A percentile compares a stretch with the other conserved stretches of the same genome.
phyloP scores from a whole-genome alignment of 768 basidiomycete species.

The Suillus tomentosus region DNA sequence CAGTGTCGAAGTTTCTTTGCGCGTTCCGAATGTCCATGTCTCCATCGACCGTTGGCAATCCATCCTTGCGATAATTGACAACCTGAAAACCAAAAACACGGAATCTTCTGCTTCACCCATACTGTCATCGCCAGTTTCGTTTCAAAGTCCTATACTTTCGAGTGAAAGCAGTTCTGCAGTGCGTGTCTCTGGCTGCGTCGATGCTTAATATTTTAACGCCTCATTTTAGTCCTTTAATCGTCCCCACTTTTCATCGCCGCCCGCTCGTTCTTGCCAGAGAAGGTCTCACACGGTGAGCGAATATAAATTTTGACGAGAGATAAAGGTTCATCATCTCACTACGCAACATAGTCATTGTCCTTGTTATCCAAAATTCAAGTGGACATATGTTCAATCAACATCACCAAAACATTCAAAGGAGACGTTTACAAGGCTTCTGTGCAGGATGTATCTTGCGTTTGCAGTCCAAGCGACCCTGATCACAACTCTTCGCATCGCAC shows the following conservation, averaged over 20 bases:
- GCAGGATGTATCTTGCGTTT: slow-evolving; percentile 40
- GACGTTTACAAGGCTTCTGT: slow-evolving; percentile 47
- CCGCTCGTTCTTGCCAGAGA: slow-evolving; percentile 21
- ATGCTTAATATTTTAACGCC: slow-evolving; percentile 6
- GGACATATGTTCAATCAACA: slow-evolving; percentile 47
- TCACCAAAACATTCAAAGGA: slow-evolving; percentile 39
- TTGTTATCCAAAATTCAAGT: slow-evolving; percentile 47
- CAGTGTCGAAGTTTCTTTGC: slow-evolving; percentile 41
- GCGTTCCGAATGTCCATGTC: slow-evolving; percentile 3
- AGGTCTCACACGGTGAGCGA: slow-evolving; percentile 20
- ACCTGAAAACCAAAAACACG: neutral
- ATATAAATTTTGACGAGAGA: neutral
- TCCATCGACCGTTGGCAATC: slow-evolving; percentile 8
- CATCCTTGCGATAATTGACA: neutral
- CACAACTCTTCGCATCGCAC: slow-evolving; percentile 47
- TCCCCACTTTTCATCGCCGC: slow-evolving; percentile 20
- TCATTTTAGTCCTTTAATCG: slow-evolving; percentile 20
- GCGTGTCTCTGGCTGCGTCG: neutral
- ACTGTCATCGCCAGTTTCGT: neutral
- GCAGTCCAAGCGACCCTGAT: slow-evolving; percentile 50
- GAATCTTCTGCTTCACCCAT: neutral
- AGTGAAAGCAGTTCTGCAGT: slow-evolving; percentile 5
- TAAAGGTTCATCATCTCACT: neutral
- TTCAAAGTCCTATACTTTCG: neutral
- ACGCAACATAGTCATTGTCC: slow-evolving; percentile 41